phyloP scores from a whole-genome alignment of 2,329 filamentous ascomycete species.

The Sporothrix mexicana region DNA sequence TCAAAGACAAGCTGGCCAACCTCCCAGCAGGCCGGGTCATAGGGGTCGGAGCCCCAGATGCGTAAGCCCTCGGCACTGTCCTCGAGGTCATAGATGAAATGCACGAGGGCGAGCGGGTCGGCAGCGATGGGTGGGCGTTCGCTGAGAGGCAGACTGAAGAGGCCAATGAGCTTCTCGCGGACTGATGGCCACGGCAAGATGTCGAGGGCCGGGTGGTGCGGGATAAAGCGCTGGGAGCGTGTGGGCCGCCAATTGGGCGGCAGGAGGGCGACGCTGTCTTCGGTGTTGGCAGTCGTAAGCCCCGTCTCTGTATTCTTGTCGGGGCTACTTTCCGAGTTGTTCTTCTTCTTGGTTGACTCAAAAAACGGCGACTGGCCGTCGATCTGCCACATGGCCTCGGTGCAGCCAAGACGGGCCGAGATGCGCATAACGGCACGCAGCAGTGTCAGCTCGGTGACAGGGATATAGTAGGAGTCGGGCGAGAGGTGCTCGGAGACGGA shows the following conservation, averaged over 20 bases:
- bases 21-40: conserved; percentile 59
- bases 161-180: conserved; percentile 47
- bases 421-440: conserved; percentile 56
- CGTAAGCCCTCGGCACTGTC: conserved; percentile 58
- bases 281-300: conserved; percentile 36
- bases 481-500: conserved; percentile 33
- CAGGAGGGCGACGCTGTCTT: conserved; percentile 45
- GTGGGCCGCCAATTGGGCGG: conserved; percentile 59
- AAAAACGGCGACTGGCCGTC: conserved; percentile 55
- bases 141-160: conserved; percentile 56
- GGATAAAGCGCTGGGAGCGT: conserved; percentile 53
- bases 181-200: conserved; percentile 61
- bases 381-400: conserved; percentile 53
- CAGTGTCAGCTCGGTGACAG: conserved; percentile 56
- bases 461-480: conserved; percentile 56
- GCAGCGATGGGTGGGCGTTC: conserved; percentile 55
- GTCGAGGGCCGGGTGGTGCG: conserved; percentile 64
- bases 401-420: conserved; percentile 53
- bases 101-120: conserved; percentile 54
- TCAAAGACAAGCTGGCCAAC: conserved; percentile 63
- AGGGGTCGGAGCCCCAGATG: conserved; percentile 58
- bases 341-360: conserved; percentile 27
- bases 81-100: conserved; percentile 63
- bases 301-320: conserved; percentile 37
- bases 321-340: not conserved